phyloP scores from a whole-genome alignment of 441 rosid genomes.

The Mallotus repandus region DNA sequence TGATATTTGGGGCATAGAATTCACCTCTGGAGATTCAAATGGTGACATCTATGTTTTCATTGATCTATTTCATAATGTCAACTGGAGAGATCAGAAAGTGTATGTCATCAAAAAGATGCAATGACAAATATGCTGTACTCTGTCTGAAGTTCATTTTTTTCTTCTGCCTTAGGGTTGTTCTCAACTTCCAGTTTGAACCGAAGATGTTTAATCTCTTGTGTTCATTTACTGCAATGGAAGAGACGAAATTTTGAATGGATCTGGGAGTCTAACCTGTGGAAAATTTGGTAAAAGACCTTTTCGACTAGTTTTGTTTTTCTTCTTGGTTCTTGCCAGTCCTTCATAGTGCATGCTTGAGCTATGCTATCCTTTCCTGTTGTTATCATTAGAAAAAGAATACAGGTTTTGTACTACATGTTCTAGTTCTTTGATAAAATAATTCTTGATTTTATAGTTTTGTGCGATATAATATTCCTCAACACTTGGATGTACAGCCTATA shows the following conservation, averaged over 20 bases:
- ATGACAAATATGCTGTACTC: background rate
- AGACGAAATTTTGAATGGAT: background rate
- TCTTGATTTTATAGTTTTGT: background rate
- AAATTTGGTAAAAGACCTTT: background rate
- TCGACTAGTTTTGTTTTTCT: background rate
- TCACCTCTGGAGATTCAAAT: too few relatives aligned
- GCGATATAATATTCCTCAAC: slow-evolving; percentile 16
- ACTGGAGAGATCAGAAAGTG: background rate
- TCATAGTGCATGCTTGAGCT: background rate
- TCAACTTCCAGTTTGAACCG: too few relatives aligned
- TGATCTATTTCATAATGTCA: background rate
- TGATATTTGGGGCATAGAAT: too few relatives aligned
- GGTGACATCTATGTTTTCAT: background rate
- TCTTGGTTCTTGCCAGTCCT: background rate
- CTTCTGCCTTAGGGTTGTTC: background rate
- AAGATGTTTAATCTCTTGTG: background rate
- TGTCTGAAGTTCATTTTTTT: background rate
- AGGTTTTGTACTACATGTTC: background rate
- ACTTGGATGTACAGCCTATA: slow-evolving; percentile 34
- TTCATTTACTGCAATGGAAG: background rate
- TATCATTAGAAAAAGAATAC: background rate
- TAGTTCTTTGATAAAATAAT: background rate
- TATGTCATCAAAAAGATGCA: background rate
- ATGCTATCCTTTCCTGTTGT: background rate
- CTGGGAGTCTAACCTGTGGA: background rate